These are phyloP conservation scores for Pisolithus microcarpus DNA, from an alignment of 768 basidiomycete genomes.

Conservation along the genomic window DNA sequence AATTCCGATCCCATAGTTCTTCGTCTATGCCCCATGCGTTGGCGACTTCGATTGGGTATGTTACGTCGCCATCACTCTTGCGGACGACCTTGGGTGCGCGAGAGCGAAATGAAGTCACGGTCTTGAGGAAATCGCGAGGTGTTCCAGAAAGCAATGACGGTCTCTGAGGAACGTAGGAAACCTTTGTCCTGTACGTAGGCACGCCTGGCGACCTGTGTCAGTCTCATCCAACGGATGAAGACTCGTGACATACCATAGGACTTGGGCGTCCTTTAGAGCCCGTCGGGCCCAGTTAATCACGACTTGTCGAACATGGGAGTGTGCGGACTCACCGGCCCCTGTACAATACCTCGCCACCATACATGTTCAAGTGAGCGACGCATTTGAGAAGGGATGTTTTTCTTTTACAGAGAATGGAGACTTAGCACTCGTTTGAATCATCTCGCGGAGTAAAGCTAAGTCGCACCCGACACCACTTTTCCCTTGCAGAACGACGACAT, in stretches of 20 bases:
- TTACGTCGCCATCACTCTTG: slow-evolving; percentile 3
- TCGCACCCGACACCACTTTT: slow-evolving; percentile 66
- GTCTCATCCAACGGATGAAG: background rate
- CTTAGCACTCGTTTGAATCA: no score
- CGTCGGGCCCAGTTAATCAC: background rate
- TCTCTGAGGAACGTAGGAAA: slow-evolving; percentile 84
- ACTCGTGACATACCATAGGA: slow-evolving; percentile 35
- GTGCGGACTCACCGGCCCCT: slow-evolving; percentile 51
- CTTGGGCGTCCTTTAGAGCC: slow-evolving; percentile 38
- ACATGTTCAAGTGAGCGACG: slow-evolving; percentile 70
- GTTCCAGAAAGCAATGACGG: slow-evolving; percentile 81
- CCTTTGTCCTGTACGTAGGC: slow-evolving; percentile 67
- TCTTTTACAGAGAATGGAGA: slow-evolving; percentile 12
- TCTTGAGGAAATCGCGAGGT: slow-evolving; percentile 62
- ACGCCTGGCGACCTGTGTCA: slow-evolving; percentile 43
- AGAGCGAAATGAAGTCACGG: slow-evolving; percentile 46
- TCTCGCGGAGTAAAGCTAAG: background rate
- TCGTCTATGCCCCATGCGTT: slow-evolving; percentile 58
- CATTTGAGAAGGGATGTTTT: slow-evolving; percentile 82
- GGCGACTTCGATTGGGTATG: slow-evolving; percentile 47
- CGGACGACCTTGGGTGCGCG: slow-evolving; percentile 25
- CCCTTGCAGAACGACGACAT: slow-evolving; percentile 73
- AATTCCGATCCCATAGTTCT: slow-evolving; percentile 71
- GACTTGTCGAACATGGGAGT: background rate
- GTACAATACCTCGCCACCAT: slow-evolving; percentile 57